These are phyloP conservation scores for Camellia lanceoleosa DNA, from an alignment of 148 eudicot genomes.

Conservation along the genomic window DNA sequence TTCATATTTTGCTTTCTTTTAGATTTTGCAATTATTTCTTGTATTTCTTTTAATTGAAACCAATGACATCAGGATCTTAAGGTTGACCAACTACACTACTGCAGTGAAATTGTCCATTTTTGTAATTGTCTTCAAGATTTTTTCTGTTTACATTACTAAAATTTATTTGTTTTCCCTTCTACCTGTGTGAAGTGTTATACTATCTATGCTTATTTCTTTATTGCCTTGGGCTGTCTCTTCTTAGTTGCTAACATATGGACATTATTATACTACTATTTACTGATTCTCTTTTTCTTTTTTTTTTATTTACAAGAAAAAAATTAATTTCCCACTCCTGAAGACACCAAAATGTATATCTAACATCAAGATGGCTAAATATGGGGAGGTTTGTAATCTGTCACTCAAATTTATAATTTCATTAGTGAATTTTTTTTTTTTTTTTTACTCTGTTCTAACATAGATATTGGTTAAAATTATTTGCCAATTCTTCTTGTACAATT, in stretches of 20 bases:
- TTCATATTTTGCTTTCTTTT: neutral
- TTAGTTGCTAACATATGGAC: too few species aligned
- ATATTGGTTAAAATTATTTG: neutral
- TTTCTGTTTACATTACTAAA: neutral
- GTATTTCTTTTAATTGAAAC: neutral
- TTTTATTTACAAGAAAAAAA: constrained; percentile 36
- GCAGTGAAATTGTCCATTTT: neutral
- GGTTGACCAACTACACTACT: neutral
- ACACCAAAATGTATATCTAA: constrained; percentile 33
- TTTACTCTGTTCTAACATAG: neutral
- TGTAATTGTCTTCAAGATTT: neutral
- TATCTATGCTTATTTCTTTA: neutral
- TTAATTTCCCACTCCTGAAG: constrained; percentile 63
- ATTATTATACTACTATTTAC: neutral
- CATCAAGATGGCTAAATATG: constrained; percentile 72
- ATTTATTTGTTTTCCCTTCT: neutral
- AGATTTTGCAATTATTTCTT: neutral
- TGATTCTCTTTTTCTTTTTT: constrained; percentile 17
- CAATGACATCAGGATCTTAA: neutral
- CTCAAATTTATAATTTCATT: neutral
- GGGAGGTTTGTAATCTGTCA: constrained; percentile 50
- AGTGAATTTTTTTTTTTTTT: neutral
- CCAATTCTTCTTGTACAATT: neutral
- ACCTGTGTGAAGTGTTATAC: too few species aligned
- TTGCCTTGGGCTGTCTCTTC: neutral